Evolutionary conservation across 148 eudicot genomes (phyloP), one percentile per base, ranked within the genome.

Genomic region (Chenopodium formosanum): DNA sequence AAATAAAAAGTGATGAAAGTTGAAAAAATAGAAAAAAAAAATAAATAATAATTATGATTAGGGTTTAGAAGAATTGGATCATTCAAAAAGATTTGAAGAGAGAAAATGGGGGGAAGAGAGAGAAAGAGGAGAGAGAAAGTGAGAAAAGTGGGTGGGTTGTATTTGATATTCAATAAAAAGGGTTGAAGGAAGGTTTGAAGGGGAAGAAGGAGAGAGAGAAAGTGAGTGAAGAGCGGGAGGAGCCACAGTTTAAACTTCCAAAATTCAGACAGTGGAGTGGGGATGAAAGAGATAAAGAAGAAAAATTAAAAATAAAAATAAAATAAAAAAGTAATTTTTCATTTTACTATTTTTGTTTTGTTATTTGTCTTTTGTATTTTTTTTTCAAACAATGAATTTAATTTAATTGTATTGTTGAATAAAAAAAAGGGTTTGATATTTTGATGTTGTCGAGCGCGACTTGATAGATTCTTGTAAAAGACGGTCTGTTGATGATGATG

Each of bases 181-280:
- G 70, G 37, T 29, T 76, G 12, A 44, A 34, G 53, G 75, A 40
- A 40, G 44, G 44, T 40, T 65, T 52, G 58, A 62, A 62, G 50
- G 56, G 65, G 62, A 60, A 34, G 67, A 37, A 72, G 70, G 70
- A 64, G 50, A 64, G 73, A 70, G 64, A 23, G 19, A 50, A 73
- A 48, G 29, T 12, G 77, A 74, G 78, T 77, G 37, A 82, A 78
- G 89, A 87, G 93, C 91, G 93, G 91, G 93, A 89, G 82, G 89
- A 79, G 88, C 87, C 80, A 84, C 89, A 79, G 88, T 90, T 90
- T 85, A 90, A 90, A 90, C 89, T 80, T 88, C 58, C 88, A 81
- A 87, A 84, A 25, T 82, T 86, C 83, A 82, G 77, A 83, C 74
- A 62, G 47, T 64, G n/a, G 70, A n/a, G 69, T n/a, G 44, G 50